Evolutionary conservation across 306 rosid genomes (phyloP).

Genomic region (Calophaca sinica): DNA sequence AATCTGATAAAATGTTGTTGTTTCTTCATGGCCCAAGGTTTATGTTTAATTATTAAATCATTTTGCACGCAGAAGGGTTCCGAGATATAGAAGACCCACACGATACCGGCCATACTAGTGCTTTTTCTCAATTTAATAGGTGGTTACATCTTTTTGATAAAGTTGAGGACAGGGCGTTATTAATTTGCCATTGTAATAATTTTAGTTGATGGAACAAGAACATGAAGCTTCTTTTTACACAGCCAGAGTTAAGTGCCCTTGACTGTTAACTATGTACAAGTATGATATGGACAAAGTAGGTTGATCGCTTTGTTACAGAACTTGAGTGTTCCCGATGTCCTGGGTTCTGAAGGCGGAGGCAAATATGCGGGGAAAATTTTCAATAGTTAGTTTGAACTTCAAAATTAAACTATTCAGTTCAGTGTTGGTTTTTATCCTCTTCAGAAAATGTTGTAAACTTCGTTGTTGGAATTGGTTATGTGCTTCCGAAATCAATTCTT

Average conservation of each 20-base stretch:
- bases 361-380: conserved; percentile 24
- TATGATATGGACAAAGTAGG: conserved; percentile 47
- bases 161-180: conserved; percentile 42
- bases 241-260: conserved; percentile 38
- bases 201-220: conserved; percentile 43
- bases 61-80: conserved; percentile 79
- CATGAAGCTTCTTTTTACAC: conserved; percentile 39
- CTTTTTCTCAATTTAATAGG: conserved; percentile 47
- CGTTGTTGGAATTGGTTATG: conserved; percentile 27
- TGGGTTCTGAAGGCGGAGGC: conserved; percentile 39
- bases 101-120: conserved; percentile 88
- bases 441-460: conserved; percentile 4
- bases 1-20: conserved; percentile 4
- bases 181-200: conserved; percentile 52
- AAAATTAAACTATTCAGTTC: conserved; percentile 29
- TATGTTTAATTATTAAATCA: conserved; percentile 15
- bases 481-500: conserved; percentile 19
- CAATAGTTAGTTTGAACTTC: conserved; percentile 32
- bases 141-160: conserved; percentile 40
- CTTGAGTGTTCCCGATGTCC: conserved; percentile 32
- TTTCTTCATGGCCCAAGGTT: neutral
- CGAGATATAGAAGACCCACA: conserved; percentile 93
- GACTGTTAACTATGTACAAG: conserved; percentile 34
- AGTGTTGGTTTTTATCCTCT: conserved; percentile 15
- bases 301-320: conserved; percentile 21